Base-by-base conservation (phyloP, 2,329 filamentous ascomycete species). In the Aspergillus hortae region DNA sequence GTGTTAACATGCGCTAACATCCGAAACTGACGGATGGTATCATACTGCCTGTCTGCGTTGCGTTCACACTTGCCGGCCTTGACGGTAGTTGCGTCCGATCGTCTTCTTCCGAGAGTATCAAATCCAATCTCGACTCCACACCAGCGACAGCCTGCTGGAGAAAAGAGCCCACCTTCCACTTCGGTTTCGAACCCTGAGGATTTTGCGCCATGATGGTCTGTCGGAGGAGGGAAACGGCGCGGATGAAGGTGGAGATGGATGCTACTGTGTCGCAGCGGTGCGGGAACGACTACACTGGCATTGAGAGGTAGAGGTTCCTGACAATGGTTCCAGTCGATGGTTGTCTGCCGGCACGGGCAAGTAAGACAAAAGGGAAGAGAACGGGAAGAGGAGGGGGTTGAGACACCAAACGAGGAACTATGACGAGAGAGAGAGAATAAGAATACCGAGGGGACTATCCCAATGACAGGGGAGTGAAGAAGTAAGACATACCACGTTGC, bases 91-190 rank as follows among this genome's bases (percentile, higher is more conserved):
- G 54, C 33, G 61, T 56, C n/a, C 53, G 55, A 6, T 58, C 50
- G 23, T 60, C 84, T 50, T 89, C 85, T 60, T 96, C 92, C 49
- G 90, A 85, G 55, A 99, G 81, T 53, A 99, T 95, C 46, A 84
- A 92, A 70, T 99, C 94, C 54, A 99, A 82, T 41, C 89, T 86
- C 54, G 92, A 95, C 75, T 99, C 94, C 52, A 99, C 88, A 55
- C 92, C 92, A 49, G 92, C 91, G 55, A 97, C 90, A 57, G 92
- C 92, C 72, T 92, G 90, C 59, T 91, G 89, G 54, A 96, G 80
- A 67, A 96, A 87, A 30, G 84, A 69, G 11, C 70, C 69, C 45
- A 74, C 85, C 43, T 87, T 88, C 88, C 88, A 91, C 83, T 82
- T 81, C 46, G 82, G 81, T 55, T 80, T 76, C 60, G 82, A 59